phyloP scores from a whole-genome alignment of 176 grass and related monocot genomes.

The Saccharum officinarum region DNA sequence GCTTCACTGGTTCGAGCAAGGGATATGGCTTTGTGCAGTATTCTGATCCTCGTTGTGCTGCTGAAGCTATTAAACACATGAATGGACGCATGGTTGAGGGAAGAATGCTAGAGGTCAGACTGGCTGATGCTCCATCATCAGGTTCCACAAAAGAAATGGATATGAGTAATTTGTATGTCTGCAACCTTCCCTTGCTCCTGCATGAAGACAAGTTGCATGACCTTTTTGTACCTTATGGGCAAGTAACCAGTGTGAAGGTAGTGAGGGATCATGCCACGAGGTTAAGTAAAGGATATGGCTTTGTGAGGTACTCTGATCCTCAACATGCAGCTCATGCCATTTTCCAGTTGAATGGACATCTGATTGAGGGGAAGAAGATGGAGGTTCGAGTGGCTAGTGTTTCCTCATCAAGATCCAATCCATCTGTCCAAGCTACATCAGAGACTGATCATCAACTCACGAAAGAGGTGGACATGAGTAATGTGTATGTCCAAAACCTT shows the following conservation, averaged over 20 bases:
- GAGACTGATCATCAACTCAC: slow-evolving; percentile 15
- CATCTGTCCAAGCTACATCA: slow-evolving; percentile 19
- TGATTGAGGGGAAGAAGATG: slow-evolving; percentile 50
- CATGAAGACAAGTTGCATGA: slow-evolving; percentile 28
- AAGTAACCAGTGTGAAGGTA: slow-evolving; percentile 47
- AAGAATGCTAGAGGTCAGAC: slow-evolving; percentile 54
- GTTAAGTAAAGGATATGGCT: slow-evolving; percentile 70
- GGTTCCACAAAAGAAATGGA: slow-evolving; percentile 37
- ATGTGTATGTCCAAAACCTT: slow-evolving; percentile 48
- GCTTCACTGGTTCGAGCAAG: slow-evolving; percentile 50
- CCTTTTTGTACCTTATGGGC: slow-evolving; percentile 55
- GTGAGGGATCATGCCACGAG: slow-evolving; percentile 44
- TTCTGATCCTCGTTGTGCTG: slow-evolving; percentile 49
- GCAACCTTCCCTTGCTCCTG: slow-evolving; percentile 48
- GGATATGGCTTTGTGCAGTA: slow-evolving; percentile 76
- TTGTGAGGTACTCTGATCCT: slow-evolving; percentile 53
- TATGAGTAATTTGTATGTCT: slow-evolving; percentile 27
- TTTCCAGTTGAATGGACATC: slow-evolving; percentile 42
- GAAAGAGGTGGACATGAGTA: slow-evolving; percentile 25
- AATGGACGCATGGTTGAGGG: slow-evolving; percentile 53
- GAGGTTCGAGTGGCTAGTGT: slow-evolving; percentile 45
- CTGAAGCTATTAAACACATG: slow-evolving; percentile 48
- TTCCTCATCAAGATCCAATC: slow-evolving; percentile 20
- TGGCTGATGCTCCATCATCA: slow-evolving; percentile 26
- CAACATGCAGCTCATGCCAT: slow-evolving; percentile 42